These are phyloP conservation scores for Massarina eburnea DNA, from an alignment of 2,329 filamentous ascomycete genomes.

Conservation along the genomic window DNA sequence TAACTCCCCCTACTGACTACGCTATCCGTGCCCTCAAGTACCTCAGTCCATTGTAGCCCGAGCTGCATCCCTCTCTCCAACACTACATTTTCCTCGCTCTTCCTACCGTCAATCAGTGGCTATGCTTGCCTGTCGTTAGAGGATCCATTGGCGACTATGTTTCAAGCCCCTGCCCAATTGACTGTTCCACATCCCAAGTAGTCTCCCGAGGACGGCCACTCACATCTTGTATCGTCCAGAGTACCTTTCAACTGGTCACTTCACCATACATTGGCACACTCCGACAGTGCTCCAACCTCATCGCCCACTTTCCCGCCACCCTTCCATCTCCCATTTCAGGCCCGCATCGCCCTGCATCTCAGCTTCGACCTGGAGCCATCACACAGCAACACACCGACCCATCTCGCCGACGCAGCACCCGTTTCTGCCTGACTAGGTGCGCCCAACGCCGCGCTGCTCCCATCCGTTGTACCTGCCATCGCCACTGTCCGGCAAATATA, in stretches of 20 bases:
- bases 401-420: slow-evolving; percentile 14
- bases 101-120: slow-evolving; percentile 35
- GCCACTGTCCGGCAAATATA: slow-evolving; percentile 15
- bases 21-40: slow-evolving; percentile 32
- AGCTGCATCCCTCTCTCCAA: slow-evolving; percentile 31
- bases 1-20: slow-evolving; percentile 34
- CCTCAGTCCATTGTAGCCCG: slow-evolving; percentile 30
- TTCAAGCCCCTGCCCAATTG: slow-evolving; percentile 42
- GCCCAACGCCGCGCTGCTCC: slow-evolving; percentile 26
- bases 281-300: slow-evolving; percentile 33
- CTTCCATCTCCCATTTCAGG: slow-evolving; percentile 10
- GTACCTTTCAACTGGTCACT: slow-evolving; percentile 39
- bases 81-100: slow-evolving; percentile 27
- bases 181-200: slow-evolving; percentile 38
- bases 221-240: slow-evolving; percentile 30
- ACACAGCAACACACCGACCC: slow-evolving; percentile 21
- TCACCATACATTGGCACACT: slow-evolving; percentile 35
- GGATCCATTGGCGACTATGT: slow-evolving; percentile 42
- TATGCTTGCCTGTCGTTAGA: slow-evolving; percentile 35
- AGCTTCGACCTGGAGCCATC: slow-evolving; percentile 15
- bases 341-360: slow-evolving; percentile 22
- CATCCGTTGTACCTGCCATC: neutral
- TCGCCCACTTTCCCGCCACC: slow-evolving; percentile 5
- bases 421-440: slow-evolving; percentile 27
- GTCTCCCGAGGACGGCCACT: slow-evolving; percentile 42